phyloP scores from a whole-genome alignment of 257 asterid genomes.

The Cinchona pubescens region DNA sequence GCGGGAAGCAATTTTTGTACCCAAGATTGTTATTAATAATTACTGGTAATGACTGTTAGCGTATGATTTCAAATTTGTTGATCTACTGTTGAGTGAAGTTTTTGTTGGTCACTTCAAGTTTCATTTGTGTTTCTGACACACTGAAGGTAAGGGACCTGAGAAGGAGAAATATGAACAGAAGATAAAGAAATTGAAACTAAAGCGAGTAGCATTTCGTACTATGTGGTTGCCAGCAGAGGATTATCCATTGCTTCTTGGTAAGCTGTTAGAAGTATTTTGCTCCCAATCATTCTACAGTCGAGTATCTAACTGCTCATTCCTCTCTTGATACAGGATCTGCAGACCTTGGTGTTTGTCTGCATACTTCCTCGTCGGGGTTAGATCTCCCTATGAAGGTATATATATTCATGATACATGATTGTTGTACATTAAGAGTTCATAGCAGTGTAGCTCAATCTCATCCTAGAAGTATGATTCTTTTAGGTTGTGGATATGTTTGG shows the following conservation, averaged over 20 bases:
- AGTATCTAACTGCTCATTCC: conserved; percentile 14
- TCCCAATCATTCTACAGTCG: neutral
- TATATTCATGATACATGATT: conserved; percentile 17
- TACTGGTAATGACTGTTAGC: conserved; percentile 57
- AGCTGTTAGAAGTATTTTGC: conserved; percentile 14
- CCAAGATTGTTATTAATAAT: conserved; percentile 88
- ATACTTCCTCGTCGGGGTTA: conserved; percentile 92
- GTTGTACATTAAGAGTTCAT: conserved; percentile 8
- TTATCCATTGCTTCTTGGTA: conserved; percentile 96
- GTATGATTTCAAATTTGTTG: conserved; percentile 1
- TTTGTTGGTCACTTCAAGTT: neutral
- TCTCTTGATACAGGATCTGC: conserved; percentile 68
- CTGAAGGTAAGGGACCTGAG: conserved; percentile 94
- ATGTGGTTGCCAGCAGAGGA: conserved; percentile 98
- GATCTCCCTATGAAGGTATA: conserved; percentile 97
- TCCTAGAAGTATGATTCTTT: conserved; percentile 10
- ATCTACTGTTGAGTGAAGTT: conserved; percentile 1
- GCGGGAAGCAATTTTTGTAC: conserved; percentile 54
- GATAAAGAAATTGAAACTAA: conserved; percentile 71
- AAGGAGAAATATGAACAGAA: conserved; percentile 88
- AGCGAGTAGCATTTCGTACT: conserved; percentile 91
- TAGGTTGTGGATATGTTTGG: conserved; percentile 99
- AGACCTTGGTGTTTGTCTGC: conserved; percentile 92
- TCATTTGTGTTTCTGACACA: conserved; percentile 4
- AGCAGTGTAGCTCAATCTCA: conserved; percentile 16